Evolutionary conservation across 2,329 filamentous ascomycete species (phyloP), one percentile per base, ranked within the genome.

Genomic region (Penicillium sp.): DNA sequence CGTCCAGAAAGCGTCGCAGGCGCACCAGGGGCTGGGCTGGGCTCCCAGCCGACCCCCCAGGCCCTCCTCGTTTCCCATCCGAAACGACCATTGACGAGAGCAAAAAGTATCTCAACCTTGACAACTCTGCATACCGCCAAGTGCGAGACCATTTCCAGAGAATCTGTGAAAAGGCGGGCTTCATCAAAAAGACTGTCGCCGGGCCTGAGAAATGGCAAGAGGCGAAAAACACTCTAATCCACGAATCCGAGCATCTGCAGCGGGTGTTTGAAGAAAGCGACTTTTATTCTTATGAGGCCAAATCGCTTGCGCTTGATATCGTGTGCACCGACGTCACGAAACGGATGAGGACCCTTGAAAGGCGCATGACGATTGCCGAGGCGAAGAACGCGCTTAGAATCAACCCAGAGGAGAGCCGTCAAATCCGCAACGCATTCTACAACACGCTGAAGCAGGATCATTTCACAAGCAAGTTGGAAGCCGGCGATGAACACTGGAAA

Each of bases 251-350:
- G 15, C 88, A 91, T 67, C 80, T 96, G 17, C 85, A 88, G 63
- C 77, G 79, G 3, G 80, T 87, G 29, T 87, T 92, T 70, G 83
- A 26, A 26, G 26, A 26, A 26, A 6, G 26, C 3, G 26, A 86
- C 48, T 83, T 85, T 29, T 81, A 88, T 23, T 23, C 75, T 85
- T 17, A 21, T 2, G 87, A 90, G 48, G 81, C 83, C 47, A 91
- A 89, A 72, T 84, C 84, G 44, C 81, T 92, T 50, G 90, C 91
- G 0, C 79, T 96, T 5, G 91, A 96, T 73, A 85, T 92, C 50
- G 88, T 96, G 26, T 93, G 90, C 71, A 90, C 87, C 30, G 91
- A 94, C 76, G 90, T 94, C 31, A 93, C 91, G 1, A 95, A 95
- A 77, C 83, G 90, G 21, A 88, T 93, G 82, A 86, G 91, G 69